Evolutionary conservation across 1,139 yeast genomes (phyloP).

Genomic region (Hansenula sp.): DNA sequence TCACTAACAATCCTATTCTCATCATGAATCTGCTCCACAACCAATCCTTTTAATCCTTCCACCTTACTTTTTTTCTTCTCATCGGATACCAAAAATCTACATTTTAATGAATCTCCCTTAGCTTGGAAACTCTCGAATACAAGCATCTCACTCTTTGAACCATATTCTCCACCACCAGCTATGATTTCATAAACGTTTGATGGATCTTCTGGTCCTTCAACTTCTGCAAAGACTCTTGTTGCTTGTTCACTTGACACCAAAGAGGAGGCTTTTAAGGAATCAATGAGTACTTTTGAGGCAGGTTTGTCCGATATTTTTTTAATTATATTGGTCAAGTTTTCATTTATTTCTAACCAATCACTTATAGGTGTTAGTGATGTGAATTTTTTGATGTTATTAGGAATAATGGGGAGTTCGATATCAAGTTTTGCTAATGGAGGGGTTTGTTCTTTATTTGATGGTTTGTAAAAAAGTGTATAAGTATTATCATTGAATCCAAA

Average conservation of each 20-base stretch:
- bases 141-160: constrained; percentile 1
- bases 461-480: too few species aligned
- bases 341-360: neutral
- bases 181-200: neutral
- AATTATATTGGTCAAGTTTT: neutral
- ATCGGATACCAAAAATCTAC: too few species aligned
- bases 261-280: neutral
- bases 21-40: neutral
- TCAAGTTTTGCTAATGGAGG: too few species aligned
- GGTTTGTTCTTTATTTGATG: too few species aligned
- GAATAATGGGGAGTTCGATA: neutral
- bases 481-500: too few species aligned
- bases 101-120: neutral
- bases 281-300: neutral
- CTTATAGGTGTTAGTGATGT: neutral
- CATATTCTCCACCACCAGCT: constrained; percentile 1
- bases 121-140: neutral
- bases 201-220: neutral
- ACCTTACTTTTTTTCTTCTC: too few species aligned
- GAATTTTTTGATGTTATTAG: neutral
- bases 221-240: neutral
- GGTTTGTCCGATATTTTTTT: neutral
- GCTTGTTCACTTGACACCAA: neutral
- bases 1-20: neutral
- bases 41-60: neutral